These are phyloP conservation scores for Tillandsia fasciculata DNA, from an alignment of 176 grass and related monocot genomes.

Conservation along the genomic window DNA sequence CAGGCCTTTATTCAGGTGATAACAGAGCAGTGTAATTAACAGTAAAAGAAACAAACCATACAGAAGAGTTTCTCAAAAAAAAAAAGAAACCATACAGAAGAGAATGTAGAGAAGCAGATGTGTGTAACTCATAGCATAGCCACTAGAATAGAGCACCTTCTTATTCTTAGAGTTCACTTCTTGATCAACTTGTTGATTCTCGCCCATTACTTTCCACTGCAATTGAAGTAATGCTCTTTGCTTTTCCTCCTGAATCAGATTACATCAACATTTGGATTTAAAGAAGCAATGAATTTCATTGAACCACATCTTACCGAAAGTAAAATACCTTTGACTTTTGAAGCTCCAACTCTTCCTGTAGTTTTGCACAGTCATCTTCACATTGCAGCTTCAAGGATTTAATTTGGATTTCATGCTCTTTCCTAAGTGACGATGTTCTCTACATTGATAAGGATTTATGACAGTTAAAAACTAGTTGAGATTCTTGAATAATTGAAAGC, in stretches of 20 bases:
- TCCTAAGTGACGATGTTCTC: conserved; percentile 54
- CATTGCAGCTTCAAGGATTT: conserved; percentile 56
- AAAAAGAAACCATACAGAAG: not conserved
- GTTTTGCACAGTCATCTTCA: conserved; percentile 70
- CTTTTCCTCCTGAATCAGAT: conserved; percentile 81
- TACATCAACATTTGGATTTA: conserved; percentile 19
- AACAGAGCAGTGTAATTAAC: too few species aligned
- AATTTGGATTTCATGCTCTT: conserved; percentile 84
- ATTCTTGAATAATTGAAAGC: conserved; percentile 1
- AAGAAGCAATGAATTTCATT: conserved; percentile 3
- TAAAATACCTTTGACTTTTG: conserved; percentile 85
- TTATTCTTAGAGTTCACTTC: conserved; percentile 96
- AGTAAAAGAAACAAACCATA: not conserved
- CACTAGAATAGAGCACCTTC: conserved; percentile 37
- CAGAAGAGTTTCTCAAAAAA: not conserved
- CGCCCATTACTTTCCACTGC: conserved; percentile 98
- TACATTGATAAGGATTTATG: conserved; percentile 24
- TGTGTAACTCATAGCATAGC: not conserved
- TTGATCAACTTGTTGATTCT: conserved; percentile 90
- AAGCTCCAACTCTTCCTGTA: conserved; percentile 80
- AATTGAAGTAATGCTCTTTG: conserved; percentile 81
- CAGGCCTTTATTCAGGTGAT: too few species aligned
- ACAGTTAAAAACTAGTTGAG: not conserved
- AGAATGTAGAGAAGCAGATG: not conserved
- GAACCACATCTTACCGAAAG: not conserved